Base-by-base conservation (phyloP, 495 filamentous ascomycete species). In the Delitschia confertaspora region DNA sequence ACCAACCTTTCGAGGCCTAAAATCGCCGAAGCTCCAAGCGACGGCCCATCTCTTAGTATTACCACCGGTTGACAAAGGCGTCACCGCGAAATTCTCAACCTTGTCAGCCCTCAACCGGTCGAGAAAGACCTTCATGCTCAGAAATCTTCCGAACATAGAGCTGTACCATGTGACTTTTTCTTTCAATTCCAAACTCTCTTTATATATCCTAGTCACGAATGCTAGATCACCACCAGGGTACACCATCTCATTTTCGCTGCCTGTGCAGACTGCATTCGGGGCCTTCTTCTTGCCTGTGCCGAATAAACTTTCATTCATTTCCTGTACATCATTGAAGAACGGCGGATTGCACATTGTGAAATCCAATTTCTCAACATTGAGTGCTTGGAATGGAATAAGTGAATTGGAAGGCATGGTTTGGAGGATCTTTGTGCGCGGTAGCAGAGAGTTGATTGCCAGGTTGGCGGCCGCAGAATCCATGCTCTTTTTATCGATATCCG, bases 301-400 rank as follows among this genome's bases (percentile, higher is more conserved):
- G 25, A 40, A 38, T 0, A 79, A 78, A 7, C 66, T 64, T 0
- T 73, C 45, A 1, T 20, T 24, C 63, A 95, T 76, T 25, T 93
- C 84, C 9, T 71, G 61, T 13, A 71, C 66, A 3, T 85, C 88
- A 16, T 71, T 54, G 66, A 94, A 95, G 65, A 98, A 98, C 0
- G 91, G 91, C 1, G 91, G 91, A 53, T 98, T 98, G 63, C 80
- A 88, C 78, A 95, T 93, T 33, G 76, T 80, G 57, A 96, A 95
- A 60, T 95, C 84, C 25, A 93, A 69, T 3, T 47, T 34, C 29
- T 75, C 63, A n/a, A 79, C 38, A 3, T 62, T 65, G 2, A 84
- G 56, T 0, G 67, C 64, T 21, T 74, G 66, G 4, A 67, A 45
- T 0, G 85, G 78, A 6, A 95, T 69, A 1, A 95, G 67, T 0